A percentile compares a stretch with the other conserved stretches of the same genome.
phyloP scores from a whole-genome alignment of 352 stramenopile species.

The Phytopythium vexans region DNA sequence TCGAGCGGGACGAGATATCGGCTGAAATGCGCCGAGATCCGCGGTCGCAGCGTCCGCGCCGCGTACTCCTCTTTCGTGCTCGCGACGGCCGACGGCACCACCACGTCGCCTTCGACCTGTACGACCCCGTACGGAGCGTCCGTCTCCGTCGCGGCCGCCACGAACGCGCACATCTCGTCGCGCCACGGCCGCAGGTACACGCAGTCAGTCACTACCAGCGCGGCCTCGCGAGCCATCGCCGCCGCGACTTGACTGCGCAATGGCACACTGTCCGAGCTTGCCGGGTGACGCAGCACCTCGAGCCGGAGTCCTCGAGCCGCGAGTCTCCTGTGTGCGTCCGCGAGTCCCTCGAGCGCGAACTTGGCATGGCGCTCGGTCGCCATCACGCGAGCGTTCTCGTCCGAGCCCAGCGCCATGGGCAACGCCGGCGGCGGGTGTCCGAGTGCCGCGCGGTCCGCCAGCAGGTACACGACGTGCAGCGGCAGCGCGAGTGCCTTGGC shows the following conservation, averaged over 20 bases:
- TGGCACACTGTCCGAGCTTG: constrained; percentile 8
- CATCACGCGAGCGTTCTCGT: constrained; percentile 64
- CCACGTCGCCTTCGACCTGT: constrained; percentile 97
- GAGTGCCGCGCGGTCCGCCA: constrained; percentile 54
- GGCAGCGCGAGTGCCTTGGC: constrained; percentile 63
- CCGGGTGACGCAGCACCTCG: constrained; percentile 57
- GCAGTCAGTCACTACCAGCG: constrained; percentile 73
- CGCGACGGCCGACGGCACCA: constrained; percentile 93
- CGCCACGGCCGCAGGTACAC: constrained; percentile 66
- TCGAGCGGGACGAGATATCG: constrained; percentile 80
- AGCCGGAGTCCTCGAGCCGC: constrained; percentile 47
- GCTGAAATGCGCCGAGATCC: constrained; percentile 92
- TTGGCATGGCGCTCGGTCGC: constrained; percentile 67
- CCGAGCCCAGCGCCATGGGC: constrained; percentile 11
- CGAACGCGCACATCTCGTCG: constrained; percentile 40
- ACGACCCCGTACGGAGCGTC: constrained; percentile 60
- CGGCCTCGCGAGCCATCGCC: constrained; percentile 41
- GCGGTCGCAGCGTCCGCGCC: constrained; percentile 96
- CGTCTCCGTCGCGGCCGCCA: constrained; percentile 10
- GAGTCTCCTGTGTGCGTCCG: constrained; percentile 38
- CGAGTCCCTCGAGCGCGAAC: constrained; percentile 73
- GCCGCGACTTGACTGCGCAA: constrained; percentile 40
- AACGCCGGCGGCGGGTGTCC: constrained; percentile 6
- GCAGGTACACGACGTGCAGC: constrained; percentile 73
- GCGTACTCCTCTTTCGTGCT: constrained; percentile 95